Evolutionary conservation across 2,329 filamentous ascomycete genomes (phyloP).

Genomic region (Fusarium pseudoanthophilum): DNA sequence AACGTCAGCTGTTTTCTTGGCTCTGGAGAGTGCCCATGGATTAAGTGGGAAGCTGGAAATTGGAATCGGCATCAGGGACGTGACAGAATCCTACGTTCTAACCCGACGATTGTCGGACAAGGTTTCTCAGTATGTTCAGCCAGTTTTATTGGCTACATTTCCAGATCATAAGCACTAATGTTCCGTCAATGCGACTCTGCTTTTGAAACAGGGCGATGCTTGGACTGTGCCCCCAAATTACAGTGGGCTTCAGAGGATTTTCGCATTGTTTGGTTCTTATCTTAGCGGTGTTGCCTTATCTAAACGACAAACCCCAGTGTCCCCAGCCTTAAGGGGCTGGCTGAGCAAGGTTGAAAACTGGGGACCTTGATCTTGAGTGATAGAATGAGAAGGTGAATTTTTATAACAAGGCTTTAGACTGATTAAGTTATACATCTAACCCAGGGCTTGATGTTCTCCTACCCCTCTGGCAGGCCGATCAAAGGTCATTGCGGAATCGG

Average conservation of each 20-base stretch:
- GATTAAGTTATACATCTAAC: accelerated
- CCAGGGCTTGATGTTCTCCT: neutral
- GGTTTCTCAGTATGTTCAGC: neutral
- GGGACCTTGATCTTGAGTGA: too few species aligned
- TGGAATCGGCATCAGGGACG: neutral
- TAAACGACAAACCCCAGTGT: neutral
- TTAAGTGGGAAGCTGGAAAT: neutral
- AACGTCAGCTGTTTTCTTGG: neutral
- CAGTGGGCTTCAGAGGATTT: neutral
- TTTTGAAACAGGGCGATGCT: neutral
- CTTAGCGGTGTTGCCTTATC: neutral
- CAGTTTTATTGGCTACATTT: neutral
- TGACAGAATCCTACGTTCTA: neutral
- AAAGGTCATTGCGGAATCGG: too few species aligned
- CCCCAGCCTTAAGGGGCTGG: neutral
- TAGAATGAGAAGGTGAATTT: too few species aligned
- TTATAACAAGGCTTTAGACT: neutral
- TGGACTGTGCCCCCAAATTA: neutral
- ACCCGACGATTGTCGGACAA: neutral
- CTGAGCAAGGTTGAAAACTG: too few species aligned
- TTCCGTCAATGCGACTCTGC: neutral
- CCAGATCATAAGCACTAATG: neutral
- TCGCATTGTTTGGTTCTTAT: neutral
- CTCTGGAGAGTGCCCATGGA: neutral
- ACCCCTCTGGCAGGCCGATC: neutral